These are phyloP conservation scores for Cyclostephanos tholiformis DNA, from an alignment of 108 stramenopile species.

Conservation along the genomic window DNA sequence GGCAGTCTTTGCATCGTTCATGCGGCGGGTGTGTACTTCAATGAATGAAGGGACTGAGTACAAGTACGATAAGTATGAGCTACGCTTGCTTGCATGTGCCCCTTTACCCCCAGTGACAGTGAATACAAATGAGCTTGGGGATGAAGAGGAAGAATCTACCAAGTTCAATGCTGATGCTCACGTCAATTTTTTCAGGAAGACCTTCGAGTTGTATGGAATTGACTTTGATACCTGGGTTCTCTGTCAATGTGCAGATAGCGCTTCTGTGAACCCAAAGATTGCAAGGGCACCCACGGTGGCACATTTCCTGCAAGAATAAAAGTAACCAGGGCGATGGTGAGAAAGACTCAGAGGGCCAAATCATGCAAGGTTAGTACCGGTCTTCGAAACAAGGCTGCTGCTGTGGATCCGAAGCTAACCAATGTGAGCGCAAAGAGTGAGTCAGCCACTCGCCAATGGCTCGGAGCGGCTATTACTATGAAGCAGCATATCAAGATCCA, in stretches of 20 bases:
- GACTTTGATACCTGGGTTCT: background rate
- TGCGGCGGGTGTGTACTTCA: background rate
- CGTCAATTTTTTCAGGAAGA: slow-evolving; percentile 6
- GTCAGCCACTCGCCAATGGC: slow-evolving; percentile 19
- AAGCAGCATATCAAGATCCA: background rate
- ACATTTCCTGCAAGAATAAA: slow-evolving; percentile 5
- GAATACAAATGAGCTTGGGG: background rate
- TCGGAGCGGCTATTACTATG: slow-evolving; percentile 11
- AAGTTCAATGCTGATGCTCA: slow-evolving; percentile 21
- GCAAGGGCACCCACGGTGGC: too few species aligned
- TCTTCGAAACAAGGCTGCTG: slow-evolving; percentile 13
- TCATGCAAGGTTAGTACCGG: slow-evolving; percentile 17
- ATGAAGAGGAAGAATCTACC: slow-evolving; percentile 9
- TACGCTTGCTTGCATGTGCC: slow-evolving; percentile 18
- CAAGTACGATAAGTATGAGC: slow-evolving; percentile 7
- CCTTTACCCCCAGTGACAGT: slow-evolving; percentile 9
- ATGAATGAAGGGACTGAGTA: slow-evolving; percentile 5
- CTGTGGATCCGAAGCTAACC: slow-evolving; percentile 1
- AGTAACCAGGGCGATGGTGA: background rate
- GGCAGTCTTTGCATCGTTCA: slow-evolving; percentile 10
- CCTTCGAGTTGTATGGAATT: slow-evolving; percentile 11
- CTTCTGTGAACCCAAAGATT: too few species aligned
- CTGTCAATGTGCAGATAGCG: too few species aligned
- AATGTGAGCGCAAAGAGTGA: slow-evolving; percentile 16
- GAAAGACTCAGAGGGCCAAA: slow-evolving; percentile 2